These are phyloP conservation scores for Limonium bicolor DNA, from an alignment of 148 eudicot genomes.

Conservation along the genomic window DNA sequence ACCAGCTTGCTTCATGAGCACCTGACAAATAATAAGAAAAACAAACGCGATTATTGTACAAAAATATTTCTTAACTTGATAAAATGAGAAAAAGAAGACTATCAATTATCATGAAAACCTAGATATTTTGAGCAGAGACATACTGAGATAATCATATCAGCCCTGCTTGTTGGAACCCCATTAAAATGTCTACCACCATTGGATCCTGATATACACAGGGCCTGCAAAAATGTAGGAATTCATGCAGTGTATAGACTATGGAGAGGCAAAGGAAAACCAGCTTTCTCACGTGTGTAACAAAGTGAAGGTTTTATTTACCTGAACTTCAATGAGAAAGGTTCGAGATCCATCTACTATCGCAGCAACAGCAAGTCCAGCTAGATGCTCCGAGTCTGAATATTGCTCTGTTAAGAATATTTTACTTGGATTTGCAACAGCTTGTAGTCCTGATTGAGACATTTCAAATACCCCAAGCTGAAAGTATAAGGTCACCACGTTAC, in stretches of 20 bases:
- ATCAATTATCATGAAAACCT: neutral
- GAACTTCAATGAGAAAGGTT: conserved; percentile 80
- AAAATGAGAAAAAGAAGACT: neutral
- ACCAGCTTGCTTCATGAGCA: conserved; percentile 95
- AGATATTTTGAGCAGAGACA: conserved; percentile 8
- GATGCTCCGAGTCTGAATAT: conserved; percentile 59
- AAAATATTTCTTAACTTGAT: neutral
- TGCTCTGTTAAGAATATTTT: conserved; percentile 73
- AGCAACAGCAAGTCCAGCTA: conserved; percentile 84
- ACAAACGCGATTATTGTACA: neutral
- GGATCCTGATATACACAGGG: conserved; percentile 58
- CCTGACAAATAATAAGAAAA: conserved; percentile 24
- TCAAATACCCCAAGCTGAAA: conserved; percentile 86
- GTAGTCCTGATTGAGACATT: conserved; percentile 68
- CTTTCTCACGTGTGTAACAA: too few species aligned
- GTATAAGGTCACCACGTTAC: neutral
- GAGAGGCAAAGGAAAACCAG: neutral
- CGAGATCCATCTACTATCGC: conserved; percentile 89
- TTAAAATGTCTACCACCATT: conserved; percentile 47
- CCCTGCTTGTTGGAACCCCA: conserved; percentile 70
- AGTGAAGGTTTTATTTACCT: too few species aligned
- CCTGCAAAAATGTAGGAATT: conserved; percentile 27
- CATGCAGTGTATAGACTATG: neutral
- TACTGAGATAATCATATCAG: conserved; percentile 94
- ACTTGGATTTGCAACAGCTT: conserved; percentile 73